Evolutionary conservation across 2,329 filamentous ascomycete species (phyloP).

Genomic region (Ophiognomonia clavigignenti-juglandacearum): DNA sequence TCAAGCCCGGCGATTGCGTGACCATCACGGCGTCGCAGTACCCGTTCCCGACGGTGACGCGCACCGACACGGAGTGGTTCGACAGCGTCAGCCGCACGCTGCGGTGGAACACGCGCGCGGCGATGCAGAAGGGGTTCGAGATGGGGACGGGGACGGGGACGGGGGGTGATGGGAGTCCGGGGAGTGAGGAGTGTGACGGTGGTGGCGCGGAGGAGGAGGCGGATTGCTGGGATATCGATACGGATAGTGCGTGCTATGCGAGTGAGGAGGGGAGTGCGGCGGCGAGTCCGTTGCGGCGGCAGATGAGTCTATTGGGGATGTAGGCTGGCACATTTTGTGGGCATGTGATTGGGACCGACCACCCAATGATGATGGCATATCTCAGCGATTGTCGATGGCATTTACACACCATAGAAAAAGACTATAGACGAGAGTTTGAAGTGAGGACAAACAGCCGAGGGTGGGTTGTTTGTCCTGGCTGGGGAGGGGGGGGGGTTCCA

Average conservation of each 20-base stretch:
- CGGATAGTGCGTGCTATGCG: conserved; percentile 67
- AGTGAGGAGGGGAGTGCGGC: conserved; percentile 68
- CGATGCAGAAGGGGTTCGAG: conserved; percentile 87
- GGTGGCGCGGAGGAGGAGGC: conserved; percentile 49
- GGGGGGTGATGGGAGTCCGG: conserved; percentile 22
- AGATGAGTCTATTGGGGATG: conserved; percentile 70
- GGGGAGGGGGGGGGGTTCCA: no score
- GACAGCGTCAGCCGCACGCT: conserved; percentile 89
- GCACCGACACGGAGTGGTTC: conserved; percentile 90
- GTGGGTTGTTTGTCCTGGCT: no score
- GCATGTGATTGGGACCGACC: background rate
- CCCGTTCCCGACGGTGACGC: conserved; percentile 93
- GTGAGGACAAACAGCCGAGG: no score
- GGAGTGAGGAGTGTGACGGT: conserved; percentile 35
- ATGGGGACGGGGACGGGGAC: no score
- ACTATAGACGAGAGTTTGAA: no score
- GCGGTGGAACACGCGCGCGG: conserved; percentile 90
- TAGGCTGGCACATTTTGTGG: no score
- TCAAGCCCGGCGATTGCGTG: conserved; percentile 89
- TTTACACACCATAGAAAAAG: conserved; percentile 2
- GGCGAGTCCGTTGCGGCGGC: conserved; percentile 63
- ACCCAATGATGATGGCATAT: background rate
- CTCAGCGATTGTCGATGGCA: background rate
- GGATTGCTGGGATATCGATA: conserved; percentile 90
- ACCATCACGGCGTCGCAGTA: conserved; percentile 95